Evolutionary conservation across 768 basidiomycete species (phyloP).

Genomic region (Tephrocybe rancida): DNA sequence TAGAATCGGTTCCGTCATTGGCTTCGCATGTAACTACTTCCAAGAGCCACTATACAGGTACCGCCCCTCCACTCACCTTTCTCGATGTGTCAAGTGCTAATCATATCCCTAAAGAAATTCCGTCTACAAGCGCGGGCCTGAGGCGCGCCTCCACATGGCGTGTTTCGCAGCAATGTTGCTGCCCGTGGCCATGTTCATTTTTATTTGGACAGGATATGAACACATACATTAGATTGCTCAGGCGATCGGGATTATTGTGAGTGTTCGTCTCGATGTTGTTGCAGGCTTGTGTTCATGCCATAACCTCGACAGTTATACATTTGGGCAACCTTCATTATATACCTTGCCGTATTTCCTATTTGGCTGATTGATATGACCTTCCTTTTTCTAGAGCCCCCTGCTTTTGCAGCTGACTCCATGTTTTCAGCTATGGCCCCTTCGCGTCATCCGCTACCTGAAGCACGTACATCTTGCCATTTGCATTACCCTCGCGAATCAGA

Average conservation of each 20-base stretch:
- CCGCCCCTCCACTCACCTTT: conserved; percentile 14
- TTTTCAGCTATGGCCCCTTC: conserved; percentile 52
- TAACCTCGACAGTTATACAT: conserved; percentile 42
- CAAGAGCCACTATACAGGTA: conserved; percentile 56
- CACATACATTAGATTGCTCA: conserved; percentile 63
- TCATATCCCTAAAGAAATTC: conserved; percentile 28
- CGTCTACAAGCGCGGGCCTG: conserved; percentile 39
- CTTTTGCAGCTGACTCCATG: background rate
- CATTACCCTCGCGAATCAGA: background rate
- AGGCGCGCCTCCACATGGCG: conserved; percentile 63
- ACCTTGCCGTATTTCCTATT: conserved; percentile 61
- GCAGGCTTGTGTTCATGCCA: too few relatives aligned
- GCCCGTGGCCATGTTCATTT: conserved; percentile 69
- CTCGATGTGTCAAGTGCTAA: background rate
- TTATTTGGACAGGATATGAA: conserved; percentile 65
- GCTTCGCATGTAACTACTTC: conserved; percentile 45
- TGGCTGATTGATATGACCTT: conserved; percentile 61
- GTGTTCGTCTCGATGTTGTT: conserved; percentile 2
- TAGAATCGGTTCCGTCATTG: conserved; percentile 57
- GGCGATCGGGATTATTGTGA: conserved; percentile 51
- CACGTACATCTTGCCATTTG: conserved; percentile 42
- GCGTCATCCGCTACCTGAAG: conserved; percentile 77
- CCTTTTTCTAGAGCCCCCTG: background rate
- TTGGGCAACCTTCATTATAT: conserved; percentile 56
- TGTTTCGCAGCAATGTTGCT: conserved; percentile 56